Evolutionary conservation across 176 grass and related monocot genomes (phyloP), one percentile per base, ranked within the genome.

Genomic region (Phoenix roebelenii): DNA sequence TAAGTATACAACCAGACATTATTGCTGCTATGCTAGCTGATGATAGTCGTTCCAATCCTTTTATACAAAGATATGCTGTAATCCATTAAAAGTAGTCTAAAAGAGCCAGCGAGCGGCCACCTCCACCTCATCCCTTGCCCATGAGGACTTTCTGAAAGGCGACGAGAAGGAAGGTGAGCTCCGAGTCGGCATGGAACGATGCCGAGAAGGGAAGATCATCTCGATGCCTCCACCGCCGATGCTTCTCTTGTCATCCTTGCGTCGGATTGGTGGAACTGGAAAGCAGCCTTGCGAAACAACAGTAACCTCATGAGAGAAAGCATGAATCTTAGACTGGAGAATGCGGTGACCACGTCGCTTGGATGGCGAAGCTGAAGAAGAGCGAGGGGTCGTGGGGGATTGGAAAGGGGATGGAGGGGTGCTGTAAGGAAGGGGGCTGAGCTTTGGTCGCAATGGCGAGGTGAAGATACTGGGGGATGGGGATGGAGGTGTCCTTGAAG

Each of bases 351-450:
- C 39, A 12, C 32, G 35, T 16, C 50, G 49, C 59, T 70, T 57
- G 71, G 70, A 72, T 53, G 78, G 82, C 29, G 86, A 85, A 52
- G 74, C 55, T 16, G 79, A 74, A 67, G 29, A 16, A 10, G 68
- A 77, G 10, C 74, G 66, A 55, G 26, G 67, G 64, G 25, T 58
- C 25, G 16, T 50, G 58, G 0, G 75, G 76, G 29, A 78, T 66
- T 19, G 19, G 58, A 35, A 22, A 23, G 57, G 30, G 1, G 52
- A 68, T 44, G 20, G 17, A 49, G 29, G 3, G 4, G 52, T 32
- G 2, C 72, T 79, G 50, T 64, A 63, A n/a, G 90, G 85, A 15
- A 86, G 86, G 7, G 74, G 90, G 50, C 58, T 65, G 16, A 87
- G 77, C 20, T 72, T 89, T 15, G 80, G 32, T 32, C 54, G 19